Base-by-base conservation (phyloP, 768 basidiomycete species). In the Kwoniella pini region DNA sequence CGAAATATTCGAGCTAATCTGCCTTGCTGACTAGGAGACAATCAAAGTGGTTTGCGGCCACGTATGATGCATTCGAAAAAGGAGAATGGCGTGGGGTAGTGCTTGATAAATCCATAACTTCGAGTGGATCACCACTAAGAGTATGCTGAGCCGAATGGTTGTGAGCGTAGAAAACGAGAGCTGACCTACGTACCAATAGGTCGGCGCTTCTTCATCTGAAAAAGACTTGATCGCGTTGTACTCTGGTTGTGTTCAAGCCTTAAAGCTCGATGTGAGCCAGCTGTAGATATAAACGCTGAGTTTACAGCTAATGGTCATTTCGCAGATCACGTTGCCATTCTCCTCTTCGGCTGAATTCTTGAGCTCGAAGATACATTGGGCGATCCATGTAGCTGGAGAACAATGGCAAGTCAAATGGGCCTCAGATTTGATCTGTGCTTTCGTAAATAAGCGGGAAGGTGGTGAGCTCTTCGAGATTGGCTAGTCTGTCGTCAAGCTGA, bases 371-470 rank as follows among this genome's bases (percentile, higher is more conserved):
- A 74, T 89, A 12, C 69, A 75, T 7, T 93, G 89, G 89, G 82
- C 82, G 39, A 77, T 89, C 21, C 69, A 79, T 5, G 81, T 65
- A 13, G 70, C 75, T 1, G 40, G 55, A 5, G 75, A 72, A 19
- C 54, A 60, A 0, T 62, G 63, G 26, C 79, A 80, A 48, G 57
- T 76, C 9, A 48, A 62, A 38, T 69, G 70, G 9, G 67, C 66
- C 26, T 66, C 75, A 24, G 74, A 77, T 26, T 38, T 79, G n/a
- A 70, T 91, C 17, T 82, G 87, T 0, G 83, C 87, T 0, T 79
- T 89, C n/a, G 78, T 92, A 26, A 96, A 97, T 76, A 91, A 92
- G 76, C 84, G 86, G 36, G 81, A 82, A 10, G 82, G 86, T 39
- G 86, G 93, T 91, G 48, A 19, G 31, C 0, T 4, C n/a, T n/a